Evolutionary conservation across 108 stramenopile species (phyloP).

Genomic region (Cyclostephanos invisitatus): DNA sequence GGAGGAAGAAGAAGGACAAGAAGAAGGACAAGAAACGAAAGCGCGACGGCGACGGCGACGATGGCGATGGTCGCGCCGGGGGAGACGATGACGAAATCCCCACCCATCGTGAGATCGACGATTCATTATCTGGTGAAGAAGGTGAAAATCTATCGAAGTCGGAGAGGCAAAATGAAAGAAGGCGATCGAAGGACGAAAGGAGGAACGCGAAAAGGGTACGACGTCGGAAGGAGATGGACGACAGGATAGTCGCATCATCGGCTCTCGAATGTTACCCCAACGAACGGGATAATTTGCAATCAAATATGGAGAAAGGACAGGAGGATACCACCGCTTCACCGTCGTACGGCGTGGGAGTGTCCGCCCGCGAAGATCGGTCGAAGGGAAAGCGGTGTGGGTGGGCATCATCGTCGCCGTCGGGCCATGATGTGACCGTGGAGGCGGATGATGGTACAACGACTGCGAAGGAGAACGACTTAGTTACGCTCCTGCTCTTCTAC

Average conservation of each 20-base stretch:
- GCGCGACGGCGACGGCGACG: not conserved
- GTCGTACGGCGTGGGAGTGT: not conserved
- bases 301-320: constrained; percentile 16
- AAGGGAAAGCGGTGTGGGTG: not conserved
- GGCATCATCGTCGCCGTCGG: not conserved
- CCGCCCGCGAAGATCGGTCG: not conserved
- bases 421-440: no score
- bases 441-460: not conserved
- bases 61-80: no score
- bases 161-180: constrained; percentile 26
- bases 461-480: not conserved
- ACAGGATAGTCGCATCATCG: not conserved
- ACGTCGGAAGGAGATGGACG: constrained; percentile 22
- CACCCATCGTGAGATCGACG: not conserved
- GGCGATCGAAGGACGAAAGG: constrained; percentile 30
- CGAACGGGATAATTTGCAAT: constrained; percentile 3
- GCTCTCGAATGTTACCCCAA: constrained; percentile 11
- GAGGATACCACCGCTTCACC: not conserved
- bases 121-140: not conserved
- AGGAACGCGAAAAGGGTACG: constrained; percentile 11
- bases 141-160: constrained; percentile 25
- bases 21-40: constrained; percentile 13
- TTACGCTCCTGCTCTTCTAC: constrained; percentile 86
- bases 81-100: not conserved
- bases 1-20: constrained; percentile 12